Evolutionary conservation across 2,329 filamentous ascomycete genomes (phyloP).

Genomic region (Fusarium pininemorale): DNA sequence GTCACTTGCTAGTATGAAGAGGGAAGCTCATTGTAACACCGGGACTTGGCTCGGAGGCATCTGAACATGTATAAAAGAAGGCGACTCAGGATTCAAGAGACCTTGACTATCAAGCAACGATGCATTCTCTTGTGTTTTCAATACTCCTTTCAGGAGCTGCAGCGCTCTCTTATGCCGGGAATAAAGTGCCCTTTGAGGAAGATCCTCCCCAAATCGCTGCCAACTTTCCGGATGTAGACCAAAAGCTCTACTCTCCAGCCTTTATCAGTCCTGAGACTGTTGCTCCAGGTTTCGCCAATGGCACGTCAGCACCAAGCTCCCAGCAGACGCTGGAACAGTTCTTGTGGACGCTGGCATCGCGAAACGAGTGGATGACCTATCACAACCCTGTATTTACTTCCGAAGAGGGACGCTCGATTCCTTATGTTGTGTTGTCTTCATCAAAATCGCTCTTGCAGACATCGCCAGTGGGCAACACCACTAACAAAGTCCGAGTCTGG

Average conservation of each 20-base stretch:
- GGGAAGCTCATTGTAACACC: not conserved
- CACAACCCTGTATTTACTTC: constrained; percentile 20
- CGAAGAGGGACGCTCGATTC: constrained; percentile 25
- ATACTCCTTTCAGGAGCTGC: not conserved
- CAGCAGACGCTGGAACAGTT: constrained; percentile 12
- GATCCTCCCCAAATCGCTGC: constrained; percentile 4
- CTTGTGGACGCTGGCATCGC: not conserved
- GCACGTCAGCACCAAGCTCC: constrained; percentile 17
- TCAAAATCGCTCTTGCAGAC: not conserved
- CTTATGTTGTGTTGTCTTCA: constrained; percentile 17
- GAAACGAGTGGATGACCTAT: constrained; percentile 30
- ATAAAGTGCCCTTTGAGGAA: not conserved
- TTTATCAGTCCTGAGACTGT: constrained; percentile 4
- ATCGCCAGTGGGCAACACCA: not conserved
- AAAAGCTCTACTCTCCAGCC: constrained; percentile 24
- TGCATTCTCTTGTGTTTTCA: not conserved
- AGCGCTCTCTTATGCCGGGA: constrained; percentile 16
- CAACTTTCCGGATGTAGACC: constrained; percentile 22
- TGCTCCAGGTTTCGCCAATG: constrained; percentile 8
- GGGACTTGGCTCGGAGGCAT: not conserved
- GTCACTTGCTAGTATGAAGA: not conserved
- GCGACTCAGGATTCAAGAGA: rapidly evolving
- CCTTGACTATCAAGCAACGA: not conserved
- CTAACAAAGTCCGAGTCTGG: constrained; percentile 44
- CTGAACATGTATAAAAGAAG: not conserved